Percentiles rank a stretch among this genome's conserved stretches.
phyloP scores from a whole-genome alignment of 495 filamentous ascomycete genomes.

The Penicillium simplicissimum region DNA sequence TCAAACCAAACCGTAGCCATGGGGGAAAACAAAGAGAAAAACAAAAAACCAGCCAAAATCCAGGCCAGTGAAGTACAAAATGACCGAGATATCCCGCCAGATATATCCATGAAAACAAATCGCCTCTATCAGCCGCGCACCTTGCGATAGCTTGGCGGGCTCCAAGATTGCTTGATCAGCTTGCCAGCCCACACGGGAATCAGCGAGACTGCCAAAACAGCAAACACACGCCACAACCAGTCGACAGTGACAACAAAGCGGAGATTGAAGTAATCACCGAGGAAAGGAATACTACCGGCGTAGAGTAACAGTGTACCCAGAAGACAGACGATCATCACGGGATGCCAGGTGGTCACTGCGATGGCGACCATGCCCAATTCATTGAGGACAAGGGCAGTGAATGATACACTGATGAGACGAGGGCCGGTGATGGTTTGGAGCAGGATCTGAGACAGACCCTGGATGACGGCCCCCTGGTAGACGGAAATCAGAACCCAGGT shows the following conservation, averaged over 20 bases:
- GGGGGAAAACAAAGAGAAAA: not conserved
- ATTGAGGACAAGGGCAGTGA: conserved; percentile 89
- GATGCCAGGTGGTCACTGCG: conserved; percentile 96
- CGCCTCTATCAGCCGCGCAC: conserved; percentile 64
- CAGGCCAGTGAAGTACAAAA: not conserved
- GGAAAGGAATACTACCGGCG: conserved; percentile 79
- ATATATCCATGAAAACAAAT: not conserved
- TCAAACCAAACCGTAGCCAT: not conserved
- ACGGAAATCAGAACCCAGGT: conserved; percentile 94
- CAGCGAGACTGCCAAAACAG: conserved; percentile 73
- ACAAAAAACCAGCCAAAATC: conserved; percentile 1
- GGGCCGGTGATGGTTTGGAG: conserved; percentile 66
- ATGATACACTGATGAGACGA: conserved; percentile 86
- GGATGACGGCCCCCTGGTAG: conserved; percentile 93
- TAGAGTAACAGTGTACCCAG: conserved; percentile 79
- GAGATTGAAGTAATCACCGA: conserved; percentile 89
- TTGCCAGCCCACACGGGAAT: conserved; percentile 88
- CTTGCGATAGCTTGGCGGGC: conserved; percentile 93
- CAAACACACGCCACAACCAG: conserved; percentile 86
- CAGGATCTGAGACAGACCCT: conserved; percentile 86
- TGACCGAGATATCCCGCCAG: not conserved
- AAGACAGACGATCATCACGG: conserved; percentile 83
- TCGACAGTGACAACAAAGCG: conserved; percentile 73
- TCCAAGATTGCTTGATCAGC: conserved; percentile 76
- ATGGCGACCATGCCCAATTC: conserved; percentile 96